Evolutionary conservation across 2,329 filamentous ascomycete species (phyloP).

Genomic region (Clonostachys solani): DNA sequence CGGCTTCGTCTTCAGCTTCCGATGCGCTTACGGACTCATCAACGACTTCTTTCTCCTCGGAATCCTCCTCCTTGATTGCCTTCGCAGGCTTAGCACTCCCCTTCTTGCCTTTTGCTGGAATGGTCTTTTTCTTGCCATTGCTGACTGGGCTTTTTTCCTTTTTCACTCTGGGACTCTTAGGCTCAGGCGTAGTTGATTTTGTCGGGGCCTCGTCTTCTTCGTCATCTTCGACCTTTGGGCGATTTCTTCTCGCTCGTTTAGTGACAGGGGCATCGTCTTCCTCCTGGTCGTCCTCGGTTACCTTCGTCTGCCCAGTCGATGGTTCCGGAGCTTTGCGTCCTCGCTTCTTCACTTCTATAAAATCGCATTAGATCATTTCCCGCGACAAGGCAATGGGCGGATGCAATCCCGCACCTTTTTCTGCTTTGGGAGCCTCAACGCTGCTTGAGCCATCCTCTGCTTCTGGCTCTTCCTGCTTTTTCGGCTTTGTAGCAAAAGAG

Average conservation of each 20-base stretch:
- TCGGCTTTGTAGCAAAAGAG: constrained; percentile 49
- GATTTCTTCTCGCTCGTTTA: constrained; percentile 49
- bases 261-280: constrained; percentile 56
- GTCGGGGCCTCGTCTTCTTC: constrained; percentile 34
- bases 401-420: too few relatives aligned
- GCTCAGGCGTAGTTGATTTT: constrained; percentile 7
- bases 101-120: constrained; percentile 1
- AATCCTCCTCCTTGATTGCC: constrained; percentile 9
- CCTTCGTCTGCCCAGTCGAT: constrained; percentile 10
- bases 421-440: too few relatives aligned
- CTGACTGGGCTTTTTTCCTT: neutral
- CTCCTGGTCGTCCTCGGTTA: constrained; percentile 39
- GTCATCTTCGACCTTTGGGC: constrained; percentile 46
- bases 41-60: constrained; percentile 33
- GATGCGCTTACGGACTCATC: constrained; percentile 27
- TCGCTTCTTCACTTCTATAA: constrained; percentile 42
- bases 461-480: constrained; percentile 22
- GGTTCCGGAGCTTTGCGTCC: constrained; percentile 10
- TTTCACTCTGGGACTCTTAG: neutral
- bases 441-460: too few relatives aligned
- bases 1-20: constrained; percentile 41
- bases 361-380: neutral
- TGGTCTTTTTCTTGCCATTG: neutral
- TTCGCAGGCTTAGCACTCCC: constrained; percentile 1
- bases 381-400: too few relatives aligned